Base-by-base conservation (phyloP, 768 basidiomycete species). In the Infundibulicybe gibba region DNA sequence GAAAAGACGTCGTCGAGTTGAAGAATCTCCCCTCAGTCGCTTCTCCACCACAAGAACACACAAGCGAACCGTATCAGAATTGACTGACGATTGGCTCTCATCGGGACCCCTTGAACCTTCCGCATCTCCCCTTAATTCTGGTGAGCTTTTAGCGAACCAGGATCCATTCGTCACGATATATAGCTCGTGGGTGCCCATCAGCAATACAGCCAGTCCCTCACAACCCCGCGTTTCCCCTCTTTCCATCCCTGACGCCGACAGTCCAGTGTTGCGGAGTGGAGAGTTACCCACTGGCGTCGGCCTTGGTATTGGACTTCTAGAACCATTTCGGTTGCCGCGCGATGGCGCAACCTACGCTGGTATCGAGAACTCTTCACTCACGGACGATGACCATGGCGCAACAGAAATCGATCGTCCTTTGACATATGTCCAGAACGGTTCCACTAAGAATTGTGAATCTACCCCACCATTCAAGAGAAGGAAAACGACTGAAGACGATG, bases 401-500 rank as follows among this genome's bases (percentile, higher is more conserved):
- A 58, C 59, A 15, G 58, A 52, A 31, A 51, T 49, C 3, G 48
- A 49, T 10, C 32, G 21, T 30, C 48, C 45, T 39, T 16, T 54
- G 30, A 42, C 42, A 25, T 25, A 4, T 8, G 25, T 25, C 8
- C 25, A 25, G 25, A 25, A 8, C 25, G 25, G 25, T 25, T 25
- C 25, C 25, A 8, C 4, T 25, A 25, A 25, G 25, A 25, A 20
- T 31, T 42, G 34, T 21, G 59, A 70, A 49, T 53, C 58, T 37
- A 66, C 66, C 12, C 73, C 74, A 2, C 79, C 77, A 8, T 55
- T 66, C 40, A 83, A 79, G 68, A 81, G 70, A 60, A 73, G 80
- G 51, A 73, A 74, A 52, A 68, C 60, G 58, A 63, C 66, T 52
- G 25, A 25, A 25, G 8, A 25, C 25, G 25, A 25, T 25, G 8